Conservation (phyloP, 2,329 filamentous ascomycete genomes). For the Fusarium sp. region DNA sequence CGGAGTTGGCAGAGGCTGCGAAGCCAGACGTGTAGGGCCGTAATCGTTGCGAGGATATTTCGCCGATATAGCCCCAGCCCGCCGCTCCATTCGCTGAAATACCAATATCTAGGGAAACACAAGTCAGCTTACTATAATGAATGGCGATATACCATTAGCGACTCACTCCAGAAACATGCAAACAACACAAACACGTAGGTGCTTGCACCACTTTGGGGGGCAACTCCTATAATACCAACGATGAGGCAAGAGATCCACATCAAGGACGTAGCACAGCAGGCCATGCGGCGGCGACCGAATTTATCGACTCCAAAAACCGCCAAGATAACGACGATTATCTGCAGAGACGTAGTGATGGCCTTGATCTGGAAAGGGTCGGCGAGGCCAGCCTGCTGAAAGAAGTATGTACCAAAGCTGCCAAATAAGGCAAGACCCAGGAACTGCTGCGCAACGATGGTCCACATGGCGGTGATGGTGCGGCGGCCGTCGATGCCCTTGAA, state of each 20-base stretch:
- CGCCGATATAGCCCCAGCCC: constrained; percentile 46
- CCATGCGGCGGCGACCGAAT: constrained; percentile 16
- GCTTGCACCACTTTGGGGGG: not conserved
- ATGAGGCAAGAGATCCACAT: constrained; percentile 6
- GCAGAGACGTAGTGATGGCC: constrained; percentile 30
- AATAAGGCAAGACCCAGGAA: constrained; percentile 29
- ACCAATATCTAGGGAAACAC: not conserved
- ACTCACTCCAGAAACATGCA: constrained; percentile 24
- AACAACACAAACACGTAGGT: constrained; percentile 23
- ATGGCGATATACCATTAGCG: fast-evolving
- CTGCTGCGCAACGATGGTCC: constrained; percentile 39
- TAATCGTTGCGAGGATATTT: constrained; percentile 49
- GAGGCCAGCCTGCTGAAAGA: constrained; percentile 48
- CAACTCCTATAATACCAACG: constrained; percentile 25
- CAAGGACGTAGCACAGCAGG: constrained; percentile 19
- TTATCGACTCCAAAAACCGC: constrained; percentile 24
- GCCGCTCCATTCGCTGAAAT: constrained; percentile 23
- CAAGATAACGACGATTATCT: constrained; percentile 26
- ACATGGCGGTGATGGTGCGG: constrained; percentile 44
- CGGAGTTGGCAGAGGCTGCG: constrained; percentile 24
- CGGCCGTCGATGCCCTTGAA: constrained; percentile 44
- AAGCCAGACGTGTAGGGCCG: constrained; percentile 47
- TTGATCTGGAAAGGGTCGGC: constrained; percentile 30
- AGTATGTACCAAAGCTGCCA: constrained; percentile 61
- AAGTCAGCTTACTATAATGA: not conserved